Evolutionary conservation across 2,329 filamentous ascomycete genomes (phyloP), one percentile per base, ranked within the genome.

Genomic region (Botryosphaeria agaves): DNA sequence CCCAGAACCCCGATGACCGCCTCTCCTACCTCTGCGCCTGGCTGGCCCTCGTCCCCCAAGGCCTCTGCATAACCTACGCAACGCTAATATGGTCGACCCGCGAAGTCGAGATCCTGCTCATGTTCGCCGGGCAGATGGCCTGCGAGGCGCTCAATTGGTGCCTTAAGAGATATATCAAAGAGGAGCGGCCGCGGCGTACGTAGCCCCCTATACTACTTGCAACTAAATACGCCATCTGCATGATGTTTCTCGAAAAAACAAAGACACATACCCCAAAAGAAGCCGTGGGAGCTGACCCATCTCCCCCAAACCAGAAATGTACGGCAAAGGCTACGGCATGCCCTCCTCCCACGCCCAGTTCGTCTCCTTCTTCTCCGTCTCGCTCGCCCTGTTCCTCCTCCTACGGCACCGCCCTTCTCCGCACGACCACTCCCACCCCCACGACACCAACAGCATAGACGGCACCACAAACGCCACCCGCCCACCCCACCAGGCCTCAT

Each of bases 321-420:
- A 85, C 47, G 71, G 83, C 33, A 92, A 92, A 53, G 89, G 89
- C 39, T 98, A 98, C 49, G 91, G 89, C 43, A 98, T 98, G 91
- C 89, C 89, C 7, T 76, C 71, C 5, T 94, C 85, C 21, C 89
- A 98, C 57, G 80, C 89, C 6, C 89, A 98, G 59, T 98, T 94
- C 51, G 79, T 87, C 36, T 69, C 78, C 33, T 98, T 83, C 62
- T 95, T 93, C 67, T 77, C 82, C 34, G 59, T 92, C 34, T 89
- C 80, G 37, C 59, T 95, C 35, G 64, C 72, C 15, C 62, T 98
- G 14, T 95, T 95, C 59, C 66, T 98, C 26, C 66, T 93, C 27
- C 61, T 85, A 36, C 71, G 87, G 36, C 84, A 93, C 53, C 62
- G 64, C 4, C 76, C 77, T 5, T n/a, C n/a, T n/a, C 38, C 47